phyloP scores from a whole-genome alignment of 257 asterid genomes.

The Nicotiana knightiana region DNA sequence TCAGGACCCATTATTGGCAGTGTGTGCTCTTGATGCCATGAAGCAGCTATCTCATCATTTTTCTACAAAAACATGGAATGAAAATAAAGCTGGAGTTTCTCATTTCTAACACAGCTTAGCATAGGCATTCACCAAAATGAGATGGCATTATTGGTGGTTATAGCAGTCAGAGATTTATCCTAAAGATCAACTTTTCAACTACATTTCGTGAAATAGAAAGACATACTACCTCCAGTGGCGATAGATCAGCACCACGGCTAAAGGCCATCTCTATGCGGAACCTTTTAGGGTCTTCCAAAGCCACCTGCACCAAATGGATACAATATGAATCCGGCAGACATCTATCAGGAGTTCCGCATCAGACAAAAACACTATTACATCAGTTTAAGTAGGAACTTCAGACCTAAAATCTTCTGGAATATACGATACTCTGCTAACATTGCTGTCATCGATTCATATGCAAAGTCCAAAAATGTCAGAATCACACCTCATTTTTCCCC shows the following conservation, averaged over 20 bases:
- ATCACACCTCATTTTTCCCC: no score
- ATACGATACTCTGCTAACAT: not conserved
- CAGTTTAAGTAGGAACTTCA: not conserved
- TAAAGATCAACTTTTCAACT: not conserved
- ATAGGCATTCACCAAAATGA: not conserved
- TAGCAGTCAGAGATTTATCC: not conserved
- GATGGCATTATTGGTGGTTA: not conserved
- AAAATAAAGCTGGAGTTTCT: not conserved
- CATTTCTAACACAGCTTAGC: not conserved
- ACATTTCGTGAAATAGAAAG: not conserved
- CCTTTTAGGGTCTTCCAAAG: slow-evolving; percentile 82
- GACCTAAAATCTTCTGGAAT: not conserved
- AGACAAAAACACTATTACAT: not conserved
- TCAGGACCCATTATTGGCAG: slow-evolving; percentile 91
- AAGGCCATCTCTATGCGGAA: slow-evolving; percentile 78
- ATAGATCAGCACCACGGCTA: slow-evolving; percentile 91
- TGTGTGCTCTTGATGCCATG: slow-evolving; percentile 81
- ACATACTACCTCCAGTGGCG: slow-evolving; percentile 68
- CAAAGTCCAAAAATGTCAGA: no score
- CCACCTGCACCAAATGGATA: slow-evolving; percentile 44
- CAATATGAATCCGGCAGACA: not conserved
- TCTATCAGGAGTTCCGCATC: not conserved
- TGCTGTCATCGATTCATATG: no score
- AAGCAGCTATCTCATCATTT: slow-evolving; percentile 55
- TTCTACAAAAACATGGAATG: slow-evolving; percentile 30